Conservation (phyloP, 2,329 filamentous ascomycete species). For the Aspergillus sp. region DNA sequence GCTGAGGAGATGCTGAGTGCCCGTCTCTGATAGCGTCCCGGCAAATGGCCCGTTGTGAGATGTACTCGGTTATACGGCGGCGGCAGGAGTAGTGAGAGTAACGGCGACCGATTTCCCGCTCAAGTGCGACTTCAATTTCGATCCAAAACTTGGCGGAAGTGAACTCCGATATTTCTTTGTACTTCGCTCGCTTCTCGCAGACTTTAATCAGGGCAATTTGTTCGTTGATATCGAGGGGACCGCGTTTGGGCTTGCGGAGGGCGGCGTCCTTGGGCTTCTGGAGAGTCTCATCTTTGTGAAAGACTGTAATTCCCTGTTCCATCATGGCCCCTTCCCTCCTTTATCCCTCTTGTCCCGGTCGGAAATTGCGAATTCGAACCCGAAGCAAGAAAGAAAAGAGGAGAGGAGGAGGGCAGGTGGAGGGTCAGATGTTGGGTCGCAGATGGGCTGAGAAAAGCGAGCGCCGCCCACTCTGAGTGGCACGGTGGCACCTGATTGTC, state of each 20-base stretch:
- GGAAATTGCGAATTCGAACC: background rate
- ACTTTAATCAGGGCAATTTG: conserved; percentile 25
- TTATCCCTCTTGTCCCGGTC: conserved; percentile 7
- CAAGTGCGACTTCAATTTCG: conserved; percentile 22
- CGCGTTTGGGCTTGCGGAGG: conserved; percentile 7
- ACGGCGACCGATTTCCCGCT: conserved; percentile 24
- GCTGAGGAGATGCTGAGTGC: conserved; percentile 3
- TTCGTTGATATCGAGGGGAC: conserved; percentile 21
- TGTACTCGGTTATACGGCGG: conserved; percentile 27
- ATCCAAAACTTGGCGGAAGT: conserved; percentile 30
- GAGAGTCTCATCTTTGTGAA: conserved; percentile 16
- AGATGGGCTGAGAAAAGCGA: conserved; percentile 13
- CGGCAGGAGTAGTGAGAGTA: conserved; percentile 37
- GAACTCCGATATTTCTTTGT: conserved; percentile 18
- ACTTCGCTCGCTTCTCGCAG: conserved; percentile 22
- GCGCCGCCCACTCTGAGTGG: too few species aligned
- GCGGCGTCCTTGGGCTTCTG: conserved; percentile 9
- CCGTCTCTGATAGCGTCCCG: conserved; percentile 15
- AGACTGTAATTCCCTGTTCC: conserved; percentile 19
- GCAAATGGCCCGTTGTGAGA: conserved; percentile 20
- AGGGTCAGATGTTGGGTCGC: conserved; percentile 2
- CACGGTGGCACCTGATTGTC: too few species aligned
- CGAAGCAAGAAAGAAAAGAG: conserved; percentile 11
- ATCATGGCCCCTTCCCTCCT: conserved; percentile 15
- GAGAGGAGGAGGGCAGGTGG: conserved; percentile 8